Percentiles rank a stretch among this genome's conserved stretches.
Evolutionary conservation across 495 filamentous ascomycete genomes (phyloP).

Genomic region (Penicillium ucsense): DNA sequence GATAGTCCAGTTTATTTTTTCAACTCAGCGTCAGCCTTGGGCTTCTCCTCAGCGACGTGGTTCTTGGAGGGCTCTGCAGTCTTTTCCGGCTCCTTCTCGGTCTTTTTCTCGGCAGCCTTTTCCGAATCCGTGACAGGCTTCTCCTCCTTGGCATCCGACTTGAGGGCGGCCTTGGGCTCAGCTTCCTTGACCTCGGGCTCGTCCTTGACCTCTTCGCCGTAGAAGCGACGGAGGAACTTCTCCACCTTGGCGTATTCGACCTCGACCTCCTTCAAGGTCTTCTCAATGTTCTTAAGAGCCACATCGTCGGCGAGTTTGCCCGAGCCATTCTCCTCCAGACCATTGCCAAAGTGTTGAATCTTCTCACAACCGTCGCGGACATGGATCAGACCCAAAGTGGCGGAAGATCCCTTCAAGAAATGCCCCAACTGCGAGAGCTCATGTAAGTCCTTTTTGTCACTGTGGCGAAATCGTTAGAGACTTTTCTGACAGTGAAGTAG

Average conservation of each 20-base stretch:
- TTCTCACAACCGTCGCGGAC: constrained; percentile 91
- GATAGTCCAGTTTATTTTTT: constrained; percentile 7
- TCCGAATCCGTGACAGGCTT: not conserved
- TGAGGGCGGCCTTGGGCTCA: not conserved
- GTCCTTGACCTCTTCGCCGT: constrained; percentile 34
- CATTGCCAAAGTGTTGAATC: constrained; percentile 85
- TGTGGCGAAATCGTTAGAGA: constrained; percentile 23
- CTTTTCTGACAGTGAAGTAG: not conserved
- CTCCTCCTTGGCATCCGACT: constrained; percentile 2
- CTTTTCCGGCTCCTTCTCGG: too few relatives aligned
- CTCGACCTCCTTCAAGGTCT: constrained; percentile 61
- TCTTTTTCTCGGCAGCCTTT: too few relatives aligned
- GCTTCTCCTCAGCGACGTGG: not conserved
- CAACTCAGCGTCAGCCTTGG: constrained; percentile 4
- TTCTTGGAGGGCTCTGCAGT: too few relatives aligned
- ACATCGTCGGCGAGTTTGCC: constrained; percentile 51
- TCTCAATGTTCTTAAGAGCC: constrained; percentile 58
- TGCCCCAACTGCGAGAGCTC: constrained; percentile 78
- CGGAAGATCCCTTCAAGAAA: constrained; percentile 97
- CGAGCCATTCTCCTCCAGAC: constrained; percentile 66
- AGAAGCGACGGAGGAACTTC: constrained; percentile 62
- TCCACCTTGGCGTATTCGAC: constrained; percentile 70
- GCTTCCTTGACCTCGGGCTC: constrained; percentile 1
- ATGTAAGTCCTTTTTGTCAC: constrained; percentile 52
- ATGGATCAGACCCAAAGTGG: constrained; percentile 85